These are phyloP conservation scores for Endoconidiophora laricicola DNA, from an alignment of 2,329 filamentous ascomycete species.

Conservation along the genomic window DNA sequence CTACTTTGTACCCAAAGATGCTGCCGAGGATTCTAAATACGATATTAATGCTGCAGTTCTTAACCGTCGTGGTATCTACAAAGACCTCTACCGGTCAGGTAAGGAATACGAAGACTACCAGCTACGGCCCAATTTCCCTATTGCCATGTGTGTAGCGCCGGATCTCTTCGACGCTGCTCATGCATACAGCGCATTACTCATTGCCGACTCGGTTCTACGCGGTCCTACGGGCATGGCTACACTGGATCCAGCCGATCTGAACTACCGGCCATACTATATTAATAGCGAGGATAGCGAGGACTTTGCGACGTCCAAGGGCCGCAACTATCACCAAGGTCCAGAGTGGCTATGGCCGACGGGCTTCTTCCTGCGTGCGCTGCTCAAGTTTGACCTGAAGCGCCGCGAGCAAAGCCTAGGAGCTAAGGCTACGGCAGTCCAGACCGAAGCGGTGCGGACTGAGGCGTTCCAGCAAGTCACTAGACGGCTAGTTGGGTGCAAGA, in stretches of 20 bases:
- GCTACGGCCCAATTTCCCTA: constrained; percentile 80
- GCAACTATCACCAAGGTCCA: constrained; percentile 95
- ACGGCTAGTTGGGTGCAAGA: constrained; percentile 66
- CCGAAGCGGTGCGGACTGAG: constrained; percentile 40
- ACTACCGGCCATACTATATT: constrained; percentile 88
- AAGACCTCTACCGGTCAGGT: constrained; percentile 83
- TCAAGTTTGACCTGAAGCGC: constrained; percentile 74
- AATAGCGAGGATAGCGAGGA: constrained; percentile 87
- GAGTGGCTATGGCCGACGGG: constrained; percentile 98
- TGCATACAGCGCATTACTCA: constrained; percentile 61
- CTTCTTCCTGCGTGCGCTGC: constrained; percentile 79
- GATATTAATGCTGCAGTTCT: constrained; percentile 65
- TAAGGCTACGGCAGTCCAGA: constrained; percentile 61
- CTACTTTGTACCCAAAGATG: constrained; percentile 65
- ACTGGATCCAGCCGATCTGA: constrained; percentile 76
- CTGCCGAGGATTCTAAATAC: constrained; percentile 56
- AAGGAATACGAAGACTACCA: constrained; percentile 98
- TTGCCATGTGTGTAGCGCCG: constrained; percentile 87
- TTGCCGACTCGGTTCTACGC: constrained; percentile 63
- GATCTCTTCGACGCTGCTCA: constrained; percentile 67
- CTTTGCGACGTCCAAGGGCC: constrained; percentile 81
- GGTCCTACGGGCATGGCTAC: constrained; percentile 93
- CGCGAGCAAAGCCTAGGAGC: constrained; percentile 25
- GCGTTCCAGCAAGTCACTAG: constrained; percentile 89
- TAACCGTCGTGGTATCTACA: constrained; percentile 93